Conservation (phyloP, 495 filamentous ascomycete species). For the Neurospora sp. region DNA sequence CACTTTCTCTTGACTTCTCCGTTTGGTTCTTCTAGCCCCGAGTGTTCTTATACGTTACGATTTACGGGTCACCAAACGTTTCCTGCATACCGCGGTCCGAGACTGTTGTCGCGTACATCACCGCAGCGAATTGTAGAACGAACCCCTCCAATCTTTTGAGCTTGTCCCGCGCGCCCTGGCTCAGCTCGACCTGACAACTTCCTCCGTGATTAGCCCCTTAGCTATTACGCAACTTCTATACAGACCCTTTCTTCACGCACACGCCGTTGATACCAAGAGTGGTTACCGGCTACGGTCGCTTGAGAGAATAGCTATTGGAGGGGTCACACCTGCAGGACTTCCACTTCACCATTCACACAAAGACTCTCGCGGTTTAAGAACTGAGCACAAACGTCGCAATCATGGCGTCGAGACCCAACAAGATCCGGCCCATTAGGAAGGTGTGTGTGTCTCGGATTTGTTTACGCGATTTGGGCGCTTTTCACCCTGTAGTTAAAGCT, state of each 20-base stretch:
- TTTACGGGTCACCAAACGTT: background rate
- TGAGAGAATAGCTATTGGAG: background rate
- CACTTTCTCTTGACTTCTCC: background rate
- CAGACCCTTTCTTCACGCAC: background rate
- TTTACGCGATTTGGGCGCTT: background rate
- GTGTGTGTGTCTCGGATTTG: constrained; percentile 5
- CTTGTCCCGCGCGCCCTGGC: background rate
- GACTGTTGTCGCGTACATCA: background rate
- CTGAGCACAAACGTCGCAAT: background rate
- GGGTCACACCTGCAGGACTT: background rate
- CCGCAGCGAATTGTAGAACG: background rate
- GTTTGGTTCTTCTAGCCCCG: background rate
- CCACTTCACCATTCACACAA: background rate
- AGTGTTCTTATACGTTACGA: background rate
- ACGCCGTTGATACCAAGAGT: background rate
- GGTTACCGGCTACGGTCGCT: background rate
- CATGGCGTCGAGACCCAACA: constrained; percentile 18
- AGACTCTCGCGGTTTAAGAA: background rate
- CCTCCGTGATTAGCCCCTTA: background rate
- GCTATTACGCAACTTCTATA: background rate
- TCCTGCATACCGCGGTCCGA: background rate
- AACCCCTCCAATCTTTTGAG: background rate
- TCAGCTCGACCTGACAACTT: background rate
- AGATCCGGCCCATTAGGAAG: constrained; percentile 15
- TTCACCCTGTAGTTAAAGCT: background rate